These are phyloP conservation scores for Parmelia sp. DNA, from an alignment of 495 filamentous ascomycete species.

Conservation along the genomic window DNA sequence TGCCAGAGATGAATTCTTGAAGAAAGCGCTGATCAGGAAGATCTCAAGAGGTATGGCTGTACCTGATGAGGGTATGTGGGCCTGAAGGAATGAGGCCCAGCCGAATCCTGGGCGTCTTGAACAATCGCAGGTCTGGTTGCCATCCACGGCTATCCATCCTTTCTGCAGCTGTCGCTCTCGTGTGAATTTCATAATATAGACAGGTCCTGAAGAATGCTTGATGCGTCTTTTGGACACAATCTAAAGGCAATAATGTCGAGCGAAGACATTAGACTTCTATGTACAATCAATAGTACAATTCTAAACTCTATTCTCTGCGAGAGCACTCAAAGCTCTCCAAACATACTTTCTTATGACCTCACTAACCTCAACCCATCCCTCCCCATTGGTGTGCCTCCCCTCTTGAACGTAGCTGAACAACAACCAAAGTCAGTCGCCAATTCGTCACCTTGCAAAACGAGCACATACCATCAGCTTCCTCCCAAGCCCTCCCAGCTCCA, in stretches of 20 bases:
- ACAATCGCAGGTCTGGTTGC: background rate
- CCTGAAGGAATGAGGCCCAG: background rate
- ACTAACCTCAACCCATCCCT: constrained; percentile 26
- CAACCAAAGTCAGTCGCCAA: constrained; percentile 3
- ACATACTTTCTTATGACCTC: constrained; percentile 10
- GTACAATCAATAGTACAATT: constrained; percentile 2
- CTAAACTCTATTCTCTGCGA: background rate
- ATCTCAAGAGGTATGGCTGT: constrained; percentile 81
- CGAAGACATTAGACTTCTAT: background rate
- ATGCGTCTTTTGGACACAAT: background rate
- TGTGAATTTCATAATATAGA: background rate
- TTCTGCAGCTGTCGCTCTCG: background rate
- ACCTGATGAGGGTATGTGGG: constrained; percentile 30
- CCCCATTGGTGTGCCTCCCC: constrained; percentile 19
- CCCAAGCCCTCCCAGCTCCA: constrained; percentile 91
- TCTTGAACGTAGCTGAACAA: constrained; percentile 23
- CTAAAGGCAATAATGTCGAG: background rate
- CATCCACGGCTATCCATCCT: background rate
- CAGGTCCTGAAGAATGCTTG: background rate
- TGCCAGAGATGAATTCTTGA: constrained; percentile 83
- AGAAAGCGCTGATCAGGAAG: constrained; percentile 84
- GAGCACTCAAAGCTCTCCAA: background rate
- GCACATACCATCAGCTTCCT: constrained; percentile 59
- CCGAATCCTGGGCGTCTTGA: background rate
- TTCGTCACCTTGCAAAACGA: background rate